These are phyloP conservation scores for Acanthamoeba triangularis DNA, from an alignment of 208 protist species.

Conservation along the genomic window DNA sequence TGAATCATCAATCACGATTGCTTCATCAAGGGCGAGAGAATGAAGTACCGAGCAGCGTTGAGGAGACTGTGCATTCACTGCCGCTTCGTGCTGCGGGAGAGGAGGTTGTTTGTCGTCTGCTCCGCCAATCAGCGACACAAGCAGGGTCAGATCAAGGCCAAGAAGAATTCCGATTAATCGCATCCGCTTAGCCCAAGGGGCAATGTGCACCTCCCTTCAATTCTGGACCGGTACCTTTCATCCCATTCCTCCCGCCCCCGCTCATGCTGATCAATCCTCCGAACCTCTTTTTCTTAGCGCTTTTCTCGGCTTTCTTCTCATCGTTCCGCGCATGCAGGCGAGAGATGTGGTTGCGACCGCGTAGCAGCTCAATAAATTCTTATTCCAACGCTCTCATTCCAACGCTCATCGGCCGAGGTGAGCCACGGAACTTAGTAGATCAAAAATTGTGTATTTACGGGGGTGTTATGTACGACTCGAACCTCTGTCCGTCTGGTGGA, in stretches of 20 bases:
- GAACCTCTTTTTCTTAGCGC: too few relatives aligned
- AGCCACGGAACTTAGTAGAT: neutral
- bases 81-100: constrained; percentile 37
- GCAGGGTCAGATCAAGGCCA: constrained; percentile 30
- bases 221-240: neutral
- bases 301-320: too few relatives aligned
- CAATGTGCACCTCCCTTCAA: neutral
- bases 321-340: too few relatives aligned
- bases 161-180: neutral
- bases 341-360: too few relatives aligned
- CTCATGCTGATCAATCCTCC: too few relatives aligned
- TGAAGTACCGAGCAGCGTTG: constrained; percentile 65
- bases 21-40: neutral
- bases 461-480: neutral
- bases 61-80: constrained; percentile 52
- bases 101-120: neutral
- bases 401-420: too few relatives aligned
- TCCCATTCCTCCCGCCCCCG: too few relatives aligned
- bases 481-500: neutral
- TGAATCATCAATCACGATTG: neutral
- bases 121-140: constrained; percentile 51
- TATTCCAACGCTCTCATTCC: too few relatives aligned
- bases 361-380: too few relatives aligned
- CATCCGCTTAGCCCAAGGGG: neutral
- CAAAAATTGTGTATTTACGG: neutral